Base-by-base conservation (phyloP, 164 flowering plant species). In the Paratinospora sagittata region DNA sequence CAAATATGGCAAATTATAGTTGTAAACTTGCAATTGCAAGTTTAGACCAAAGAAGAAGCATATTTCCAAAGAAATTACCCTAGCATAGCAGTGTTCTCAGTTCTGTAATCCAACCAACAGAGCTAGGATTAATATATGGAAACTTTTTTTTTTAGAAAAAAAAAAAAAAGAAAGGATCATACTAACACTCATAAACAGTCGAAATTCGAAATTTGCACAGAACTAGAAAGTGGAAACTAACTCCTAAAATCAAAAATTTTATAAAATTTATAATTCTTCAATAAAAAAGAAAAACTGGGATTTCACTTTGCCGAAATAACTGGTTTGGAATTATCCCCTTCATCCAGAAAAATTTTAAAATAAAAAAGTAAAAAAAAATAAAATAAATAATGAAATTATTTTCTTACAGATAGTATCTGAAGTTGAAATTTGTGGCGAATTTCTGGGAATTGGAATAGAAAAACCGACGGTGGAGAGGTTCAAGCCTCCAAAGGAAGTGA, bases 401-500 rank as follows among this genome's bases (percentile, higher is more conserved):
- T 1, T 81, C 91, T 85, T 77, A 93, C 95, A 75, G 66, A 70
- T 75, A 4, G 66, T 30, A 8, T 14, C 68, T 33, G 89, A 73
- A 58, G 68, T 81, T 45, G 86, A 85, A 76, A 78, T 84, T 69
- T 67, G 65, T 3, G 79, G 49, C 14, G 83, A 73, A 82, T 47
- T 63, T 65, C 75, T 81, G 17, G 30, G 17, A 0, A 88, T 73
- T 60, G 76, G 67, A 61, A 76, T 11, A 2, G 84, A 74, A 75
- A 81, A 72, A 3, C 89, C 67, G 70, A 81, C 26, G 21, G 81
- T 81, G 34, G 76, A 82, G 72, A 88, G 69, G 41, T 73, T 80
- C 72, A 85, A 67, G 43, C 73, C 71, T 24, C 82, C 87, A 19
- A 82, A 76, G 27, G 91, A 85, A 71, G 90, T 86, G 26, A 89